These are phyloP conservation scores for Zygoascus sp. DNA, from an alignment of 1,139 yeast genomes.

Conservation along the genomic window DNA sequence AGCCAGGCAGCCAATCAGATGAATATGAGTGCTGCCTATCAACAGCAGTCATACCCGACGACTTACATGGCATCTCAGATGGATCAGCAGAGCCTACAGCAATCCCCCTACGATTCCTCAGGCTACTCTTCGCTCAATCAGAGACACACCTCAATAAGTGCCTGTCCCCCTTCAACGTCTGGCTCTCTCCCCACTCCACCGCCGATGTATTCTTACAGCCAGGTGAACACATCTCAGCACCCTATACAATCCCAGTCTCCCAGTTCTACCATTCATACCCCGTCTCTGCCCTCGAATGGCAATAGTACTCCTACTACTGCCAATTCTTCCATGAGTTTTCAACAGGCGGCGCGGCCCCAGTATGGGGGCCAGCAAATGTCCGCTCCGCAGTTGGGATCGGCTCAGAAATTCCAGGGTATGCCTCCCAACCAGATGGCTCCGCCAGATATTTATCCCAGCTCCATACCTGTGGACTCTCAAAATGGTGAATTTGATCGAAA, in stretches of 20 bases:
- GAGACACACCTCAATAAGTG: slow-evolving; percentile 9
- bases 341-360: slow-evolving; percentile 13
- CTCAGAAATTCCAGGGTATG: neutral
- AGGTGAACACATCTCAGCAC: neutral
- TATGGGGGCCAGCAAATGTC: slow-evolving; percentile 6
- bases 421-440: slow-evolving; percentile 2
- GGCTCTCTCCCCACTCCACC: slow-evolving; percentile 12
- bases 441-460: neutral
- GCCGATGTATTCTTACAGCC: slow-evolving; percentile 12
- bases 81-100: slow-evolving; percentile 12
- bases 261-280: neutral
- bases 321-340: neutral
- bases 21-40: neutral
- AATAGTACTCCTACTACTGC: slow-evolving; percentile 4
- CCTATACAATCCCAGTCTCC: slow-evolving; percentile 8
- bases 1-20: neutral
- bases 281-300: slow-evolving; percentile 1
- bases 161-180: neutral
- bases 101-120: slow-evolving; percentile 6
- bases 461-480: slow-evolving; percentile 4
- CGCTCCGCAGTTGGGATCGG: neutral
- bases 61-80: slow-evolving; percentile 4
- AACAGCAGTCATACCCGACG: slow-evolving; percentile 6
- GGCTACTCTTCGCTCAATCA: slow-evolving; percentile 7
- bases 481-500: slow-evolving; percentile 6